Conservation (phyloP, 768 basidiomycete species). For the Hypsizygus marmoreus region DNA sequence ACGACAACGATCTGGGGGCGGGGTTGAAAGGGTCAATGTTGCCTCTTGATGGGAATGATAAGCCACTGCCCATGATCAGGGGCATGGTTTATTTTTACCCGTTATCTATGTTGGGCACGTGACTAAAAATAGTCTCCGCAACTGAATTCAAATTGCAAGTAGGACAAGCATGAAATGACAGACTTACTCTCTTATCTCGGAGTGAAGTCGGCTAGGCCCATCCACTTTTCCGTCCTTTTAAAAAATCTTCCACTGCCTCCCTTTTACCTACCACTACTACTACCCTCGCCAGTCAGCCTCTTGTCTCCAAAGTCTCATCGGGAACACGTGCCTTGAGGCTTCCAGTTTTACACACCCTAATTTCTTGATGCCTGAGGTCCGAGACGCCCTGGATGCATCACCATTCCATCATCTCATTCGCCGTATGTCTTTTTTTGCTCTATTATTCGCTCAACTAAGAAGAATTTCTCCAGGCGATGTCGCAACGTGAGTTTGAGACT, state of each 20-base stretch:
- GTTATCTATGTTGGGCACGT: constrained; percentile 7
- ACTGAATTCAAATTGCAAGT: not conserved
- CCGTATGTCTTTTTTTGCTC: constrained; percentile 13
- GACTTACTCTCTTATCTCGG: constrained; percentile 19
- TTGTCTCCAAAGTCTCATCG: not conserved
- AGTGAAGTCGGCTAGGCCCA: constrained; percentile 17
- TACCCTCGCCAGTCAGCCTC: not conserved
- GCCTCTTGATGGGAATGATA: not conserved
- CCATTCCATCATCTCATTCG: constrained; percentile 4
- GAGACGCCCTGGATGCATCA: constrained; percentile 4
- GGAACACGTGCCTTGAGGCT: too few relatives aligned
- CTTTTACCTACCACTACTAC: not conserved
- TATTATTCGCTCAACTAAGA: not conserved
- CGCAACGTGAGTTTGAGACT: constrained; percentile 13
- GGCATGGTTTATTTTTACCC: constrained; percentile 7
- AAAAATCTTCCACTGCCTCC: constrained; percentile 5
- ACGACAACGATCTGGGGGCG: too few relatives aligned
- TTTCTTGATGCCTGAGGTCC: constrained; percentile 11
- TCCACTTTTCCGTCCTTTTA: constrained; percentile 3
- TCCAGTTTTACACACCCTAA: too few relatives aligned
- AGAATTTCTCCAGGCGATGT: constrained; percentile 15
- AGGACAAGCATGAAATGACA: not conserved
- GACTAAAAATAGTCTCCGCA: not conserved
- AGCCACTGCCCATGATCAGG: not conserved
- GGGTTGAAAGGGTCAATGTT: not conserved